Conservation (phyloP, 1,284 basidiomycete species). For the Lignosus rhinocerotis region DNA sequence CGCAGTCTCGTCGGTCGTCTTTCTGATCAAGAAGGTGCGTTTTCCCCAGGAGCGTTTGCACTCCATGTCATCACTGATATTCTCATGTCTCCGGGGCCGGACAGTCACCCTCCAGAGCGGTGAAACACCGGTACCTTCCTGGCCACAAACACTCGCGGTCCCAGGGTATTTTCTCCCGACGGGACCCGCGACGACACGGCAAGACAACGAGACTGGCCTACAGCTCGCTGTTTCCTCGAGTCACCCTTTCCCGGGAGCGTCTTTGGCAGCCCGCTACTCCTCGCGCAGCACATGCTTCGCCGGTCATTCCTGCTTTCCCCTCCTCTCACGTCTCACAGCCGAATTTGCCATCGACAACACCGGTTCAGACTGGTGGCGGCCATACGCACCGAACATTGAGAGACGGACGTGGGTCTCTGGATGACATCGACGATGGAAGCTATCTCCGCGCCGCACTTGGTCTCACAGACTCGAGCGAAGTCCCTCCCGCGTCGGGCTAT, state of each 20-base stretch:
- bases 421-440: neutral
- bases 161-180: neutral
- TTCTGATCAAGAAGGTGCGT: neutral
- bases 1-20: neutral
- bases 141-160: neutral
- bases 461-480: slow-evolving; percentile 5
- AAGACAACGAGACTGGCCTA: neutral
- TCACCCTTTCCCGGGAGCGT: neutral
- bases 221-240: neutral
- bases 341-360: neutral
- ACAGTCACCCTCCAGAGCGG: neutral
- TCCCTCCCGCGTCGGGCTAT: slow-evolving; percentile 1
- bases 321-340: neutral
- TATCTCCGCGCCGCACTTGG: slow-evolving; percentile 2
- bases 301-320: neutral
- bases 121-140: neutral
- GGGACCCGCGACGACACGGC: neutral
- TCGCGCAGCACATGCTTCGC: neutral
- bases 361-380: neutral
- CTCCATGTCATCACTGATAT: neutral
- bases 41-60: neutral
- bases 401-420: neutral
- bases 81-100: too few relatives aligned
- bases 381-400: neutral
- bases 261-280: neutral